A percentile compares a stretch with the other conserved stretches of the same genome.
phyloP scores from a whole-genome alignment of 1,284 basidiomycete genomes.

The Bondarzewia mesenterica region DNA sequence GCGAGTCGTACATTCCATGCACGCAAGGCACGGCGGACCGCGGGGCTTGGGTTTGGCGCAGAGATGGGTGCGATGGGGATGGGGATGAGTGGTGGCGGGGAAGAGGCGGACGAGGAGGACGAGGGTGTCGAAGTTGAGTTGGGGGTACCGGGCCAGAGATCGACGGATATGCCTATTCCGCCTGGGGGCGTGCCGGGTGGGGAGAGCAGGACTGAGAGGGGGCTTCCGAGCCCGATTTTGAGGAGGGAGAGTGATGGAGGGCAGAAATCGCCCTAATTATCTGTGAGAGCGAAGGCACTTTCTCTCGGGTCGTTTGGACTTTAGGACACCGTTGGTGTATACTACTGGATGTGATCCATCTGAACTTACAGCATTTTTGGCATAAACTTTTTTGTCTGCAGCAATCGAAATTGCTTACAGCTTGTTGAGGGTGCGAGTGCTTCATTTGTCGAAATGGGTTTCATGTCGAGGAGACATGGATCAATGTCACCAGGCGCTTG shows the following conservation, averaged over 20 bases:
- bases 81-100: conserved; percentile 45
- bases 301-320: not conserved
- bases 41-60: conserved; percentile 19
- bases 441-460: too few relatives aligned
- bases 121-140: conserved; percentile 29
- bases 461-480: too few relatives aligned
- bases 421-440: too few relatives aligned
- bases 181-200: conserved; percentile 23
- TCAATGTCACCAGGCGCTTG: too few relatives aligned
- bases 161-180: conserved; percentile 6
- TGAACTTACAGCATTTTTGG: too few relatives aligned
- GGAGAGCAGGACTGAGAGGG: conserved; percentile 50
- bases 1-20: conserved; percentile 85
- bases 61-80: conserved; percentile 12
- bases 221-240: conserved; percentile 45
- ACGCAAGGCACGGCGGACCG: conserved; percentile 51
- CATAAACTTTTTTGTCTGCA: too few relatives aligned
- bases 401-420: too few relatives aligned
- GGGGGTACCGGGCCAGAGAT: conserved; percentile 15
- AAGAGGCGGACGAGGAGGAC: conserved; percentile 30
- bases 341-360: too few relatives aligned
- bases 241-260: conserved; percentile 33
- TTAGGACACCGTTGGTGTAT: not conserved
- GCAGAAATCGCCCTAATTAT: too few relatives aligned
- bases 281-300: too few relatives aligned